Evolutionary conservation across 495 filamentous ascomycete species (phyloP).

Genomic region (Podospora bellae-mahoneyi): DNA sequence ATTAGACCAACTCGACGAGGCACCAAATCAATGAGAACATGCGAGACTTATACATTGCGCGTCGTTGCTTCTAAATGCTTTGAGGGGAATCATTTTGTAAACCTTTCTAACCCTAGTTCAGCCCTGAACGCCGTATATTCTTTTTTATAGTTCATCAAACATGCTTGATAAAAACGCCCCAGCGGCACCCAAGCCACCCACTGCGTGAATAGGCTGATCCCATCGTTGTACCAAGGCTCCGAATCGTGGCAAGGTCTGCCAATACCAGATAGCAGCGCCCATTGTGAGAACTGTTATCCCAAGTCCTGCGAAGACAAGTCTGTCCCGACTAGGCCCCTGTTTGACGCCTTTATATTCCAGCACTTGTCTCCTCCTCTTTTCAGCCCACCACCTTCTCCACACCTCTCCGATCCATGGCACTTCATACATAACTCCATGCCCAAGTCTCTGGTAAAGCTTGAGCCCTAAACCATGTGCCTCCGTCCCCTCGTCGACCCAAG

Average conservation of each 20-base stretch:
- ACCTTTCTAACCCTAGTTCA: neutral
- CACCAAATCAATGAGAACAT: too few relatives aligned
- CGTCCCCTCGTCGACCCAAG: constrained; percentile 14
- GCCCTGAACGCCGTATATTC: neutral
- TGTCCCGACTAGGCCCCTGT: neutral
- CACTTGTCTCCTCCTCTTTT: constrained; percentile 18
- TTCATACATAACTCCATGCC: constrained; percentile 25
- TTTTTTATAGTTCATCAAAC: constrained; percentile 1
- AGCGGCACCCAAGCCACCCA: constrained; percentile 37
- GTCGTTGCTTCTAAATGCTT: neutral
- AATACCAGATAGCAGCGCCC: constrained; percentile 22
- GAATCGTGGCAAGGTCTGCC: constrained; percentile 30
- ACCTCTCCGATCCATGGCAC: constrained; percentile 23
- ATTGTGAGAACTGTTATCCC: constrained; percentile 26
- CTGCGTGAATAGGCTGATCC: constrained; percentile 20
- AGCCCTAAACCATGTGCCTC: constrained; percentile 1
- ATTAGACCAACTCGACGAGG: neutral
- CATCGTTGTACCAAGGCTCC: constrained; percentile 38
- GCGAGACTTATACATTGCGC: too few relatives aligned
- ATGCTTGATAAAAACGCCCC: constrained; percentile 32
- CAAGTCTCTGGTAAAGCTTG: constrained; percentile 31
- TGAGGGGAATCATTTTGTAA: neutral
- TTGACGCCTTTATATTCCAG: constrained; percentile 6
- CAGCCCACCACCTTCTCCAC: constrained; percentile 28
- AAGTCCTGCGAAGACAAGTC: constrained; percentile 25